These are phyloP conservation scores for Tritrichomonas musculus DNA, from an alignment of 208 protist species.

Conservation along the genomic window DNA sequence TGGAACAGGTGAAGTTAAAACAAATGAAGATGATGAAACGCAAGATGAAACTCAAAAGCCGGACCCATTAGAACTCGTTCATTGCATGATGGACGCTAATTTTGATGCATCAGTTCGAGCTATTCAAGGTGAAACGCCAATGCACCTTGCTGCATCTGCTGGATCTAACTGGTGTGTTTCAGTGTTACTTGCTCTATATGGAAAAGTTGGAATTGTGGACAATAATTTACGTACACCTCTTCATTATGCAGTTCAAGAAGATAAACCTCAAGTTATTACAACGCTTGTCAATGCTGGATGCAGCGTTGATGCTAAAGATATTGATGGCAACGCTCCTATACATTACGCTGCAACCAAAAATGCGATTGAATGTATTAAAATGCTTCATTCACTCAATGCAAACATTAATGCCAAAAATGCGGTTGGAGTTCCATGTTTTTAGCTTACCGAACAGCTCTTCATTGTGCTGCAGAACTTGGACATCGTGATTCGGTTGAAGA, in stretches of 20 bases:
- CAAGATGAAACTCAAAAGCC: neutral
- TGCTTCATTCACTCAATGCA: neutral
- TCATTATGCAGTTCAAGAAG: conserved; percentile 6
- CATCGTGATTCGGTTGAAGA: neutral
- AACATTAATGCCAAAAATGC: conserved; percentile 22
- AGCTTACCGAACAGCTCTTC: neutral
- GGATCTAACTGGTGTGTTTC: neutral
- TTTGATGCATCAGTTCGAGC: neutral
- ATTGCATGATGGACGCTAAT: neutral
- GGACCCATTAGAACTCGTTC: neutral
- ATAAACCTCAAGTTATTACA: neutral
- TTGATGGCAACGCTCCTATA: neutral
- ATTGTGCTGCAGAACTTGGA: neutral
- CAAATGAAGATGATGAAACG: neutral
- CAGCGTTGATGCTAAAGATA: neutral
- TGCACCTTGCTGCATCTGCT: neutral
- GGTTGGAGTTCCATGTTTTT: neutral
- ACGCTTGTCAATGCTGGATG: neutral
- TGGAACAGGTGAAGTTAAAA: neutral
- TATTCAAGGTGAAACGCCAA: neutral
- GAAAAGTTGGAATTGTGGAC: neutral
- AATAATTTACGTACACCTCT: neutral
- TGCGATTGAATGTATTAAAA: neutral
- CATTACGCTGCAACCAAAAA: conserved; percentile 20
- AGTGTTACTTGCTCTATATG: neutral